A percentile compares a stretch with the other conserved stretches of the same genome.
phyloP scores from a whole-genome alignment of 1,284 basidiomycete species.

The Porodaedalea pini region DNA sequence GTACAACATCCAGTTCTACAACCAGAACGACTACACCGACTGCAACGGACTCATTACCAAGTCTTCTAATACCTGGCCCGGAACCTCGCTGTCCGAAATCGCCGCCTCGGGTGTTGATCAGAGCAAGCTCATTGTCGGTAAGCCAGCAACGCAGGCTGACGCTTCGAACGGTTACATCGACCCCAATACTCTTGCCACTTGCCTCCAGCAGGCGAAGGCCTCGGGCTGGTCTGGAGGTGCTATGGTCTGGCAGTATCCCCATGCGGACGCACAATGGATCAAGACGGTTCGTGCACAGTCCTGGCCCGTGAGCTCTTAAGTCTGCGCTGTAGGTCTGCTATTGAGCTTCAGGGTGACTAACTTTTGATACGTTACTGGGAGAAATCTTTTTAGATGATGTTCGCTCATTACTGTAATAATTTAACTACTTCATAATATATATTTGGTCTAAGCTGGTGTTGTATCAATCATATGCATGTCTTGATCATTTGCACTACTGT shows the following conservation, averaged over 20 bases:
- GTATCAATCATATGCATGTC: too few species aligned
- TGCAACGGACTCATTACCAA: constrained; percentile 23
- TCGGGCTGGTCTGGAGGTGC: constrained; percentile 26
- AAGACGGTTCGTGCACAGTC: constrained; percentile 14
- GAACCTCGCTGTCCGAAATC: constrained; percentile 27
- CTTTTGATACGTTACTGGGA: neutral
- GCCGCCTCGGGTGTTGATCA: constrained; percentile 21
- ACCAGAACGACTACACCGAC: constrained; percentile 22
- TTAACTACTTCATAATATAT: too few species aligned
- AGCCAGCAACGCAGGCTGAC: constrained; percentile 23
- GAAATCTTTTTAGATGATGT: neutral
- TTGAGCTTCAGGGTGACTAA: neutral
- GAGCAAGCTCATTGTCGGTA: constrained; percentile 28
- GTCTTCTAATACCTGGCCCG: constrained; percentile 21
- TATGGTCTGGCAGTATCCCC: constrained; percentile 24
- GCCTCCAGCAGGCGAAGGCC: constrained; percentile 22
- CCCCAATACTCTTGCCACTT: constrained; percentile 22
- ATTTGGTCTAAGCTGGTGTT: too few species aligned
- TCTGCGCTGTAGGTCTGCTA: neutral
- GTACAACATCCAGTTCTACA: constrained; percentile 21
- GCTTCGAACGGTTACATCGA: constrained; percentile 25
- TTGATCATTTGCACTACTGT: too few species aligned
- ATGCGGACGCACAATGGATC: constrained; percentile 18
- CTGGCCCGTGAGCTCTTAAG: constrained; percentile 1
- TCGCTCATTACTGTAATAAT: too few species aligned